A percentile compares a stretch with the other conserved stretches of the same genome.
Evolutionary conservation across 2,329 filamentous ascomycete species (phyloP).

Genomic region (Nemania abortiva): DNA sequence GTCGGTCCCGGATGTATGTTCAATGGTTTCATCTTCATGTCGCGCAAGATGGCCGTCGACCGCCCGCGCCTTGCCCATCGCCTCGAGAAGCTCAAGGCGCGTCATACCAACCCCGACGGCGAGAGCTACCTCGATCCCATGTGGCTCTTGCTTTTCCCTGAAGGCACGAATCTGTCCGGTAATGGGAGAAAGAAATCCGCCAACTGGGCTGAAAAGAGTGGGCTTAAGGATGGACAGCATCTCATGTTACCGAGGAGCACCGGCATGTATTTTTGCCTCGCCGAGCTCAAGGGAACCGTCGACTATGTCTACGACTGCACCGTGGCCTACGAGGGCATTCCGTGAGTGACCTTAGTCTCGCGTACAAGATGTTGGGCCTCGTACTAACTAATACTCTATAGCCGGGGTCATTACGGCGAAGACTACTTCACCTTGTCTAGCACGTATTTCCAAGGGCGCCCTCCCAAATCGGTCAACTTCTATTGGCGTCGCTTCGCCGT

Average conservation of each 20-base stretch:
- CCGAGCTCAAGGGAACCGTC: constrained; percentile 78
- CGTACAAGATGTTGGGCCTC: neutral
- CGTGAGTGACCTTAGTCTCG: constrained; percentile 69
- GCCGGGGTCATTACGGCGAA: constrained; percentile 86
- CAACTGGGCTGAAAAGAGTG: constrained; percentile 81
- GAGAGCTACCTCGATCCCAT: constrained; percentile 76
- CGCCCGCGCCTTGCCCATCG: constrained; percentile 80
- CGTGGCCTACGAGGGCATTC: constrained; percentile 92
- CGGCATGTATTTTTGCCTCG: constrained; percentile 82
- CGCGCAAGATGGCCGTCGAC: constrained; percentile 88
- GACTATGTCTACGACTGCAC: constrained; percentile 95
- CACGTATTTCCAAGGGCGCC: constrained; percentile 88
- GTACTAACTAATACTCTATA: constrained; percentile 50
- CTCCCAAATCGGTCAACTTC: constrained; percentile 96
- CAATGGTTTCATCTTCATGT: constrained; percentile 91
- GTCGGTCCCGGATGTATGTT: constrained; percentile 86
- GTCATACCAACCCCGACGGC: constrained; percentile 65
- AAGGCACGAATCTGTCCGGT: constrained; percentile 83
- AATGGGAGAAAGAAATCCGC: constrained; percentile 78
- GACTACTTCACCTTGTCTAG: constrained; percentile 88
- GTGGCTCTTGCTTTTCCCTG: constrained; percentile 91
- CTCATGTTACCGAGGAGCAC: constrained; percentile 83
- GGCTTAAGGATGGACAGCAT: constrained; percentile 78
- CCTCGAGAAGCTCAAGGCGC: constrained; percentile 74
- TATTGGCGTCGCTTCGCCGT: constrained; percentile 91